phyloP scores from a whole-genome alignment of 176 grass and related monocot species.

The Carex myosuroides region DNA sequence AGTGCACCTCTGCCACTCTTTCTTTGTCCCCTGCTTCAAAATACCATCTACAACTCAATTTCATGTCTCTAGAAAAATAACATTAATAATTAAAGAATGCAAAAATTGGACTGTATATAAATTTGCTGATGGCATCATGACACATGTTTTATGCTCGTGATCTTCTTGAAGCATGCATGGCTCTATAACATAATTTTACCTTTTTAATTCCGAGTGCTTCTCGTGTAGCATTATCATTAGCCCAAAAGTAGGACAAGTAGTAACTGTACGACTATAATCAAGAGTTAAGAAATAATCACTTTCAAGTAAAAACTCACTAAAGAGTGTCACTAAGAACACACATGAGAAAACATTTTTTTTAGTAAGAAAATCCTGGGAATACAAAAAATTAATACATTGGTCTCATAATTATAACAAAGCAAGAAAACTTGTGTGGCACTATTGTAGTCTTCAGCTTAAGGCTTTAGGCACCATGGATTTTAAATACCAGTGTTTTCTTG shows the following conservation, averaged over 20 bases:
- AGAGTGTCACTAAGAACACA: neutral
- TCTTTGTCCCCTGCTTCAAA: slow-evolving; percentile 29
- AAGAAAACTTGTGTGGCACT: neutral
- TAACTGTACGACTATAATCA: slow-evolving; percentile 29
- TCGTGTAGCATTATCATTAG: slow-evolving; percentile 21
- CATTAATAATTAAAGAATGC: neutral
- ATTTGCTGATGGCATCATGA: neutral
- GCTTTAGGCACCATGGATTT: neutral
- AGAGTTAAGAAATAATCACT: neutral
- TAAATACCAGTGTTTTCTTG: neutral
- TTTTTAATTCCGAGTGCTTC: slow-evolving; percentile 37
- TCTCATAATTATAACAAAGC: neutral
- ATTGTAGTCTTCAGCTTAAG: neutral
- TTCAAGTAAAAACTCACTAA: neutral
- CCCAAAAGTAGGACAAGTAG: slow-evolving; percentile 50
- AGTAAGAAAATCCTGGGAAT: neutral
- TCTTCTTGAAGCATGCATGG: neutral
- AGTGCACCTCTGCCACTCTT: slow-evolving; percentile 40
- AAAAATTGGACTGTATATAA: neutral
- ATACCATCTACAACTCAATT: neutral
- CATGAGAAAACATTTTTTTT: neutral
- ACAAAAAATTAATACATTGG: neutral
- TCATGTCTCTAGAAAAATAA: neutral
- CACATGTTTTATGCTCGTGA: neutral
- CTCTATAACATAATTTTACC: slow-evolving; percentile 5